A percentile compares a stretch with the other conserved stretches of the same genome.
Conservation (phyloP, 257 asterid species). For the Apocynum venetum region DNA sequence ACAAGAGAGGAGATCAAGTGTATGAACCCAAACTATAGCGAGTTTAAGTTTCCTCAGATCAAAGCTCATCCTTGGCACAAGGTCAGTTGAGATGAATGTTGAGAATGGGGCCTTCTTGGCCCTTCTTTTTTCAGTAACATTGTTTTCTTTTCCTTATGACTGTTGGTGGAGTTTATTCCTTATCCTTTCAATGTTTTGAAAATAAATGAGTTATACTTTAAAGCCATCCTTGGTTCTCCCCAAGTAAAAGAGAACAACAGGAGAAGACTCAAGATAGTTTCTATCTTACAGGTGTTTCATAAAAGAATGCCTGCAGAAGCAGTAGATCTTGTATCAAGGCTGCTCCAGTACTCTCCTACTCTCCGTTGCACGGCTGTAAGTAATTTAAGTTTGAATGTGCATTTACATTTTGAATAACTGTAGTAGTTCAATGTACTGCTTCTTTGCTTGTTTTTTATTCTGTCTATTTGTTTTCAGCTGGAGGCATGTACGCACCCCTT, state of each 20-base stretch:
- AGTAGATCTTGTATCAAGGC: slow-evolving; percentile 79
- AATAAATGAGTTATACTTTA: background rate
- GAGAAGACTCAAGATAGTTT: slow-evolving; percentile 6
- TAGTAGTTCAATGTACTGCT: background rate
- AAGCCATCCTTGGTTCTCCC: background rate
- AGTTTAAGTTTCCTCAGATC: slow-evolving; percentile 85
- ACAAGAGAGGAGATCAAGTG: slow-evolving; percentile 93
- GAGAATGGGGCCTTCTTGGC: background rate
- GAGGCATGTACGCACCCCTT: slow-evolving; percentile 96
- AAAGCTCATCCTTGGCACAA: slow-evolving; percentile 97
- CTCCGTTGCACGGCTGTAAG: slow-evolving; percentile 90
- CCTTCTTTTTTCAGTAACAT: background rate
- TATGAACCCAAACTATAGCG: slow-evolving; percentile 88
- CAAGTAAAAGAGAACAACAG: background rate
- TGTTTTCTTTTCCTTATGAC: background rate
- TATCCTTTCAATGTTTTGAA: background rate
- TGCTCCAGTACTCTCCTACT: slow-evolving; percentile 85
- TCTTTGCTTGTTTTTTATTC: slow-evolving; percentile 7
- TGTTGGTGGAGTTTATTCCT: background rate
- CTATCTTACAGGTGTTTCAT: slow-evolving; percentile 47
- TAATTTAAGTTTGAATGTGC: slow-evolving; percentile 1
- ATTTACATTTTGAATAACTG: background rate
- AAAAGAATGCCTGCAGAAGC: slow-evolving; percentile 80
- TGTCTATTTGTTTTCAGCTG: slow-evolving; percentile 40
- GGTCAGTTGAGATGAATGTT: slow-evolving; percentile 38